Evolutionary conservation across 75 land plant species (phyloP).

Genomic region (Gnetum montanum): DNA sequence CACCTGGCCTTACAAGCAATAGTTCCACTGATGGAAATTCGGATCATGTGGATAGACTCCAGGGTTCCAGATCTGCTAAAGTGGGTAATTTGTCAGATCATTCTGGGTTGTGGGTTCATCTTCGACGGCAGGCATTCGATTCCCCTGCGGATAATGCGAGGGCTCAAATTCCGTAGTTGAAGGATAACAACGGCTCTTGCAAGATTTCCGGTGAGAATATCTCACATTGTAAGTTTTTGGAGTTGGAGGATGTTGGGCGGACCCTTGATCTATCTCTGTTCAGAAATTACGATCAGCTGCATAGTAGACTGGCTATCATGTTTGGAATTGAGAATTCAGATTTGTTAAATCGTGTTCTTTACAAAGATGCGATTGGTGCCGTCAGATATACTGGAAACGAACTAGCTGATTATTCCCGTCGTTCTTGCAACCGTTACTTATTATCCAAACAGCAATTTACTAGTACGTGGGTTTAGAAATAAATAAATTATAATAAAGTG

Average conservation of each 20-base stretch:
- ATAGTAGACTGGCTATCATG: slow-evolving; percentile 31
- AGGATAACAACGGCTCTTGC: too few relatives aligned
- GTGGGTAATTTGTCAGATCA: slow-evolving; percentile 4
- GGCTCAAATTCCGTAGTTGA: slow-evolving; percentile 23
- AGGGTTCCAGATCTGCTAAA: slow-evolving; percentile 4
- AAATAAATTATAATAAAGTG: too few relatives aligned
- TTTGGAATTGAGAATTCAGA: slow-evolving; percentile 27
- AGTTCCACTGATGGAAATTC: slow-evolving; percentile 8
- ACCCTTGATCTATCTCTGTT: slow-evolving; percentile 39
- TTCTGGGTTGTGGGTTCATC: slow-evolving; percentile 3
- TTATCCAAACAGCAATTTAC: too few relatives aligned
- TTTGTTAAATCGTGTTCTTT: slow-evolving; percentile 25
- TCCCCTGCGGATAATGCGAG: slow-evolving; percentile 8
- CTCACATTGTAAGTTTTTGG: slow-evolving; percentile 35
- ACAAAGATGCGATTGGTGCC: slow-evolving; percentile 21
- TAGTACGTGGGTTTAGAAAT: too few relatives aligned
- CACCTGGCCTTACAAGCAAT: slow-evolving; percentile 9
- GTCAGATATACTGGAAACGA: slow-evolving; percentile 35
- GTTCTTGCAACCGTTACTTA: too few relatives aligned
- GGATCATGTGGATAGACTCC: slow-evolving; percentile 6
- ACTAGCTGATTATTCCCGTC: slow-evolving; percentile 31
- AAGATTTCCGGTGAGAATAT: slow-evolving; percentile 12
- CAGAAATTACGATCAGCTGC: slow-evolving; percentile 31
- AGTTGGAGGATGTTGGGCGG: slow-evolving; percentile 48
- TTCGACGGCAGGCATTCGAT: not conserved